Conservation (phyloP, 805 yeast species). For the Candida rishiriensis region DNA sequence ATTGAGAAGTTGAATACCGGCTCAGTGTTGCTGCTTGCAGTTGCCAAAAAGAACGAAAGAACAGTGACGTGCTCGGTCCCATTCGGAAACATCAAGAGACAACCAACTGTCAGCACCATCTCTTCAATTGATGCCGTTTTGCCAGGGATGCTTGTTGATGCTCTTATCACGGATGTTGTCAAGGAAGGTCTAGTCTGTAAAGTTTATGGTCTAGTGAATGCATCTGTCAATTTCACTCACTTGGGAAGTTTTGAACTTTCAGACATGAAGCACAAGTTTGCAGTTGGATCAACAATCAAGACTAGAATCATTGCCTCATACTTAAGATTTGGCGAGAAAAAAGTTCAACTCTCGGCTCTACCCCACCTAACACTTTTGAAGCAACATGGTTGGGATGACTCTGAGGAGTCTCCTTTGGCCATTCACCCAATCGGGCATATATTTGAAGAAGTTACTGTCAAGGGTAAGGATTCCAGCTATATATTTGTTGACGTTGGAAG, state of each 20-base stretch:
- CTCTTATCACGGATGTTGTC: conserved; percentile 56
- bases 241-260: conserved; percentile 40
- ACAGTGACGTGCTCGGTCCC: conserved; percentile 54
- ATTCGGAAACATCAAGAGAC: conserved; percentile 38
- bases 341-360: conserved; percentile 57
- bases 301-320: conserved; percentile 68
- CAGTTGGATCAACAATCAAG: conserved; percentile 62
- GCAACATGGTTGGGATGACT: conserved; percentile 5
- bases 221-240: conserved; percentile 66
- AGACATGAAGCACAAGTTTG: conserved; percentile 55
- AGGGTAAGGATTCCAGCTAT: conserved; percentile 54
- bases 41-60: conserved; percentile 50
- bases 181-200: conserved; percentile 65
- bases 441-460: conserved; percentile 53
- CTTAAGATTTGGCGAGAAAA: conserved; percentile 45
- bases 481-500: conserved; percentile 56
- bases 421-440: conserved; percentile 79
- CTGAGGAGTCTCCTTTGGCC: conserved; percentile 36
- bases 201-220: conserved; percentile 71
- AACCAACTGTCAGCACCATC: conserved; percentile 48
- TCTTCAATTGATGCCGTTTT: conserved; percentile 74
- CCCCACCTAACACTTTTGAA: conserved; percentile 46
- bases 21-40: conserved; percentile 60
- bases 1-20: conserved; percentile 47
- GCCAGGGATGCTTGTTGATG: conserved; percentile 82